Base-by-base conservation (phyloP, 208 protist genomes). In the Endotrypanum monterogeii region DNA sequence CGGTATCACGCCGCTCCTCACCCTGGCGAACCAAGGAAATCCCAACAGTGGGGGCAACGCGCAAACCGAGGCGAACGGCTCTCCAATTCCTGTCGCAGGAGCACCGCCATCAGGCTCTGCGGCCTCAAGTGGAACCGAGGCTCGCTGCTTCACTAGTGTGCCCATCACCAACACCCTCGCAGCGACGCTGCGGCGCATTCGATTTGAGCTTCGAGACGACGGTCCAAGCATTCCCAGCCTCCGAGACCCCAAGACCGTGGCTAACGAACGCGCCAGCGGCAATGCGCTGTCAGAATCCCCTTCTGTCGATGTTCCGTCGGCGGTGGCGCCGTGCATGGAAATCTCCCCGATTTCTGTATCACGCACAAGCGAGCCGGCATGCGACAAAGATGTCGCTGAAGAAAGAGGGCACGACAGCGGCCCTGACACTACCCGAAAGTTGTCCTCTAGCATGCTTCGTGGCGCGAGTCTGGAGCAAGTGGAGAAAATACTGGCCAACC, bases 171-270 rank as follows among this genome's bases (percentile, higher is more conserved):
- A 79, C 50, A 70, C 83, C 48, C 73, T 91, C n/a, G 78, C 79
- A 2, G 55, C 76, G 14, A 84, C 85, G 30, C 76, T 93, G 63
- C 86, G 86, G 11, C 89, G 89, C 28, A 90, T 93, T 61, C 84
- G 89, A 67, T 91, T 93, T 51, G 86, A 93, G 71, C 56, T 93
- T 67, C 74, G 78, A 30, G 83, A 91, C 76, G 86, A 89, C 68
- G 89, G 84, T 20, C 73, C 75, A 28, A 83, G 72, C 2, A 89
- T 93, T 32, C 70, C 62, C 7, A 44, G 55, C 30, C 74, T 88
- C 55, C 79, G 61, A 23, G 67, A 74, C 46, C 67, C 67, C 16
- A 60, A 79, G 28, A 51, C 68, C 23, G 52, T 68, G 50, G 73
- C 65, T 30, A 71, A 35, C 37, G 71, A 58, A 63, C 70, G 57